phyloP scores from a whole-genome alignment of 441 rosid species.

The Rhodomyrtus psidioides region DNA sequence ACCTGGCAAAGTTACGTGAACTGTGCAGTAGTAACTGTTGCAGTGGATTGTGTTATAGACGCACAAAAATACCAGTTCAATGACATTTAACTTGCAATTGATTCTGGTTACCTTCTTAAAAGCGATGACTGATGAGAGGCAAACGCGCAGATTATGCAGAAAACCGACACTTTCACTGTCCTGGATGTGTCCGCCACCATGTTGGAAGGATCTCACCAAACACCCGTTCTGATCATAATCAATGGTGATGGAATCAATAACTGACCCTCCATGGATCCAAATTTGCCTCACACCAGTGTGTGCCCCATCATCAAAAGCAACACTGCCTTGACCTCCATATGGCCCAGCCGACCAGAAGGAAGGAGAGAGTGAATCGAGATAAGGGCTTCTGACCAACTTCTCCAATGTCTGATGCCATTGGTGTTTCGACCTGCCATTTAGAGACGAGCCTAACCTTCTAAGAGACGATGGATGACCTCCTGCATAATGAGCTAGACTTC shows the following conservation, averaged over 20 bases:
- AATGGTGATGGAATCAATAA: not conserved
- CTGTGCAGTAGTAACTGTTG: not conserved
- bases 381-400: not conserved
- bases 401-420: not conserved
- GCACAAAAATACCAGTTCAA: not conserved
- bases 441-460: not conserved
- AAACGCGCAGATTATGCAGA: not conserved
- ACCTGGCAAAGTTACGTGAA: too few species aligned
- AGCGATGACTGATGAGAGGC: too few species aligned
- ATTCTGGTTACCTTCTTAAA: too few species aligned
- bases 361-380: not conserved
- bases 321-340: not conserved
- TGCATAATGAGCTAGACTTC: not conserved
- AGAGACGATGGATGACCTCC: not conserved
- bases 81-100: not conserved
- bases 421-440: not conserved
- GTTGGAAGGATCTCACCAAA: not conserved
- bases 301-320: not conserved
- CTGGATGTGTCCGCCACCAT: not conserved
- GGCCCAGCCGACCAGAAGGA: not conserved
- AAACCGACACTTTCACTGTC: not conserved
- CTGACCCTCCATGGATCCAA: not conserved
- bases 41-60: not conserved
- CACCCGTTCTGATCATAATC: not conserved
- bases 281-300: not conserved